Evolutionary conservation across 257 asterid genomes (phyloP).

Genomic region (Solanum pinnatisectum): DNA sequence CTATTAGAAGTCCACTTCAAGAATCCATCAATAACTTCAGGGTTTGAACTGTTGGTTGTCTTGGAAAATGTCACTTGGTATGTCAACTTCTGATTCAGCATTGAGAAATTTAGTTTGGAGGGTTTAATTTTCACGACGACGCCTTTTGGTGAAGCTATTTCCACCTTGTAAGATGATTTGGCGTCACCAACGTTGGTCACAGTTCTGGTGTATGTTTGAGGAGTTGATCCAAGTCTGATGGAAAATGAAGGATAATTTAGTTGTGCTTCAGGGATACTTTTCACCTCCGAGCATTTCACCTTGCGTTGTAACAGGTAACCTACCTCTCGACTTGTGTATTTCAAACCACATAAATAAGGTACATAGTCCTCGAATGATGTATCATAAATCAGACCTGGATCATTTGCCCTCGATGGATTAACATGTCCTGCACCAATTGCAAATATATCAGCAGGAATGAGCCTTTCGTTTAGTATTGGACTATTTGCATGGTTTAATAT

Average conservation of each 20-base stretch:
- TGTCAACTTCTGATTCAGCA: slow-evolving; percentile 13
- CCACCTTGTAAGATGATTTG: slow-evolving; percentile 12
- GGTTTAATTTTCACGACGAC: slow-evolving; percentile 20
- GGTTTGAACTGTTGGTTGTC: neutral
- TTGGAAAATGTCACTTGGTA: slow-evolving; percentile 23
- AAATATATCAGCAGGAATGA: slow-evolving; percentile 19
- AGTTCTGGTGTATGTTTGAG: slow-evolving; percentile 25
- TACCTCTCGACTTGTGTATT: slow-evolving; percentile 21
- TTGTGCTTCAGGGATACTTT: slow-evolving; percentile 16
- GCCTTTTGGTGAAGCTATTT: slow-evolving; percentile 13
- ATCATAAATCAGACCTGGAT: slow-evolving; percentile 48
- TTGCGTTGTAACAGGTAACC: neutral
- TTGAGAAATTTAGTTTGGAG: neutral
- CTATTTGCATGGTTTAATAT: slow-evolving; percentile 1
- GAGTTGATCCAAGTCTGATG: neutral
- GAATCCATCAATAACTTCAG: slow-evolving; percentile 16
- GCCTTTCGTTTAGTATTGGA: slow-evolving; percentile 21
- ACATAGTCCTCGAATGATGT: slow-evolving; percentile 32
- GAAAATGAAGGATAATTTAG: slow-evolving; percentile 15
- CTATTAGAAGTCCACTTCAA: slow-evolving; percentile 28
- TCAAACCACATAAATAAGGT: slow-evolving; percentile 28
- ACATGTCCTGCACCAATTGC: slow-evolving; percentile 48
- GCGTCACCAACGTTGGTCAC: slow-evolving; percentile 36
- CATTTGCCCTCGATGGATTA: slow-evolving; percentile 26
- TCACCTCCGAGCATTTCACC: slow-evolving; percentile 13